Base-by-base conservation (phyloP, 371 early-diverging fungal species). In the Phascolomyces articulosus region DNA sequence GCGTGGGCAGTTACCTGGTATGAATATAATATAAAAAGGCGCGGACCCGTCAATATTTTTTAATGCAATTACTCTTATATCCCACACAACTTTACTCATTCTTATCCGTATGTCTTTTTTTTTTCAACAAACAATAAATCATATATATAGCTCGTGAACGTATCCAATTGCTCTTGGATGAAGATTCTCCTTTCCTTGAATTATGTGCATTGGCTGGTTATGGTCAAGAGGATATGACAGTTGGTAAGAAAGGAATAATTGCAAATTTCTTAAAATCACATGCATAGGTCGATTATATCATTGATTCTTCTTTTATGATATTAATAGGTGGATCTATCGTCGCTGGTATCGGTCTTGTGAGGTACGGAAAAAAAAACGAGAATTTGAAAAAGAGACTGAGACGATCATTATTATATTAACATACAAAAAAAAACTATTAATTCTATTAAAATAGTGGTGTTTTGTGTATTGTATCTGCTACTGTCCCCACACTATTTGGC, bases 131-230 rank as follows among this genome's bases (percentile, higher is more conserved):
- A n/a, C n/a, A n/a, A n/a, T n/a, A n/a, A n/a, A n/a, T n/a, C n/a
- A n/a, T n/a, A n/a, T n/a, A n/a, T n/a, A n/a, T 60, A 87, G 89
- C 89, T 18, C 84, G 89, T 40, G 88, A 90, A 51, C 85, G 92
- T 44, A 65, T 91, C 13, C 86, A 90, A n/a, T 68, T 91, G 7
- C 49, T 91, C 3, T 74, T 91, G 9, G 92, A 91, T 65, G 86
- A 86, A 57, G 91, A 89, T 61, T 86, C 88, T 3, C 92, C 92
- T n/a, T 91, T 89, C 63, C 72, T 91, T 44, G 92, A 91, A 66
- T 72, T 91, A 48, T 84, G 88, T 51, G 83, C 89, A 7, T 72
- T 91, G 20, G 90, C 90, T 31, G 92, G 92, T 15, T 87, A 80
- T 56, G 88, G 70, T 13, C 90, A 90, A 70, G 89, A 91, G 18